Conservation (phyloP, 176 grass and related monocot species). For the Cenchrus americanus region DNA sequence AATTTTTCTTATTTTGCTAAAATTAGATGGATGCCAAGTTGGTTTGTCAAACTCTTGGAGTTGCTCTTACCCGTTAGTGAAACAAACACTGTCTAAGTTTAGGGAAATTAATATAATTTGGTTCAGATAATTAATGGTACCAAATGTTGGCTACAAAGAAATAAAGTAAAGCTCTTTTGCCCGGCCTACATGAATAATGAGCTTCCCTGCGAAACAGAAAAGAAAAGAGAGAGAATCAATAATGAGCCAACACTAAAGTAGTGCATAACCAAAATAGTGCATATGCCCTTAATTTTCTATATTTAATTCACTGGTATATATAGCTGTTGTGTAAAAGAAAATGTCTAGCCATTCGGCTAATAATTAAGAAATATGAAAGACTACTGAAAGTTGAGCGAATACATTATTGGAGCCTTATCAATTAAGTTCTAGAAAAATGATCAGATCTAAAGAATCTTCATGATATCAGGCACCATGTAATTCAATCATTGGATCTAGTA, state of each 20-base stretch:
- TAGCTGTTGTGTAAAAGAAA: background rate
- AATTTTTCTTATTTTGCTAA: no score
- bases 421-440: background rate
- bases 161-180: no score
- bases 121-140: no score
- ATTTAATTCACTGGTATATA: background rate
- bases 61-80: no score
- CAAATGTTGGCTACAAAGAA: no score
- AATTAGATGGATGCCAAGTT: no score
- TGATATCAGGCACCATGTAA: constrained; percentile 4
- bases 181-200: no score
- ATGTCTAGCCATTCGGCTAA: background rate
- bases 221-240: background rate
- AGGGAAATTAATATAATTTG: background rate
- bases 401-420: background rate
- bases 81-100: background rate
- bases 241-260: background rate
- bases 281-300: background rate
- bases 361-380: background rate
- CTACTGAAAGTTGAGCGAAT: background rate
- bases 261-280: background rate
- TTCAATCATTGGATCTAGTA: constrained; percentile 35
- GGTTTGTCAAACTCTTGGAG: no score
- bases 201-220: no score
- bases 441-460: background rate